Evolutionary conservation across 306 rosid genomes (phyloP).

Genomic region (Prosopis cineraria): DNA sequence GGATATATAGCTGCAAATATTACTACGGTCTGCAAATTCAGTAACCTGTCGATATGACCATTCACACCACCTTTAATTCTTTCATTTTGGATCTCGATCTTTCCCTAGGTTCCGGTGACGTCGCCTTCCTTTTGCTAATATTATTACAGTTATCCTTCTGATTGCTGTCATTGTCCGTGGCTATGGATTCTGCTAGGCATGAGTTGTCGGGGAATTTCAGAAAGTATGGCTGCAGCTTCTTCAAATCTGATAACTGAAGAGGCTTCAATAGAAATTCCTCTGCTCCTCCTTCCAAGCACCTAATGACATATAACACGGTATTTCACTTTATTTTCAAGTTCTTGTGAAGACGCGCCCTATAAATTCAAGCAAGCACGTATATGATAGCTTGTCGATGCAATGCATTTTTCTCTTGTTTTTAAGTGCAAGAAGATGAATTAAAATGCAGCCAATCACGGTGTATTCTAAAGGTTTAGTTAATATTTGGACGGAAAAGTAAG

Average conservation of each 20-base stretch:
- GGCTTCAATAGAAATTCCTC: conserved; percentile 94
- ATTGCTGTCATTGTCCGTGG: conserved; percentile 31
- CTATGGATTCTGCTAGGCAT: conserved; percentile 29
- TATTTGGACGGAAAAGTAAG: not conserved
- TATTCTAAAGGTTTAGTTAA: not conserved
- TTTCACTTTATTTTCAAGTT: not conserved
- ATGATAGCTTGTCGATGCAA: not conserved
- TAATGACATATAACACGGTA: conserved; percentile 29
- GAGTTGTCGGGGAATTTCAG: conserved; percentile 51
- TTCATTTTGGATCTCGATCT: conserved; percentile 44
- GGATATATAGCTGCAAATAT: not conserved
- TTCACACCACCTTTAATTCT: conserved; percentile 31
- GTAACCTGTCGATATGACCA: not conserved
- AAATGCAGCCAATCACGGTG: not conserved
- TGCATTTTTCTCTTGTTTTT: not conserved
- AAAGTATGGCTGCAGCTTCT: conserved; percentile 76
- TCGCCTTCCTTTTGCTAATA: conserved; percentile 63
- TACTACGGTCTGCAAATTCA: not conserved
- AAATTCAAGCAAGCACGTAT: not conserved
- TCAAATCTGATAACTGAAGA: conserved; percentile 73
- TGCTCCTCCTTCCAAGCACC: conserved; percentile 87
- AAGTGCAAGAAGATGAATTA: too few relatives aligned
- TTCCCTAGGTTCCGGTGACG: conserved; percentile 40
- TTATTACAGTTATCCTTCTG: conserved; percentile 11
- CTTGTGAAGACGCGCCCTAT: not conserved